Base-by-base conservation (phyloP, 2,329 filamentous ascomycete species). In the Cercospora nicotianae region DNA sequence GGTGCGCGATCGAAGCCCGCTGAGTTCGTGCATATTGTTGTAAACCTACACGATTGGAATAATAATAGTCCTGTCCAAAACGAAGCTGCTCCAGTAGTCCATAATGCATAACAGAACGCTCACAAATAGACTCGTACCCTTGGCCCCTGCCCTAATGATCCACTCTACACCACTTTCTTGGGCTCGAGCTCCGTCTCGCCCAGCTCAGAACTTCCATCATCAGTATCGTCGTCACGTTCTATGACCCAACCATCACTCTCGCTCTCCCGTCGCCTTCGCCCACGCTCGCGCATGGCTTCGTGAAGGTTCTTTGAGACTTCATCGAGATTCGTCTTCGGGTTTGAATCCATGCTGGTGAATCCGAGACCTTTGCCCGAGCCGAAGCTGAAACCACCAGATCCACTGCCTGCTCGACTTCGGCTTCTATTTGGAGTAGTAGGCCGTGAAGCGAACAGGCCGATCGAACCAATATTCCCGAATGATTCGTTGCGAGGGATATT, bases 391-490 rank as follows among this genome's bases (percentile, higher is more conserved):
- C 65, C 68, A 5, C 67, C 73, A n/a, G 68, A 66, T 39, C 62
- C 62, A 57, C 77, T 87, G 2, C 53, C 53, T 69, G 89, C 92
- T 61, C 90, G 86, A 74, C 89, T 91, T 28, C 91, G 85, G 72
- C 87, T 90, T 66, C 89, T 86, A 62, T 87, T 90, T n/a, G 93
- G 89, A 62, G 91, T 96, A n/a, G 90, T 86, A 4, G 94, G 93
- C 31, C 92, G 86, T 16, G 92, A 95, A 2, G 94, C 93, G 81
- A 98, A 99, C 81, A 99, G 90, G 69, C 91, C 92, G 72, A 97
- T 90, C 60, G 87, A 89, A 12, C 92, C 91, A 71, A 98, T 90
- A 79, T 98, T 94, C 79, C 90, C 90, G 82, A 97, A 97, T 0
- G 92, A 95, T 80, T 98, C 95, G 82, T 97, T 97, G 68, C 91